Percentiles rank a stretch among this genome's conserved stretches.
Evolutionary conservation across 345 rosid genomes (phyloP).

Genomic region (Turritis glabra): DNA sequence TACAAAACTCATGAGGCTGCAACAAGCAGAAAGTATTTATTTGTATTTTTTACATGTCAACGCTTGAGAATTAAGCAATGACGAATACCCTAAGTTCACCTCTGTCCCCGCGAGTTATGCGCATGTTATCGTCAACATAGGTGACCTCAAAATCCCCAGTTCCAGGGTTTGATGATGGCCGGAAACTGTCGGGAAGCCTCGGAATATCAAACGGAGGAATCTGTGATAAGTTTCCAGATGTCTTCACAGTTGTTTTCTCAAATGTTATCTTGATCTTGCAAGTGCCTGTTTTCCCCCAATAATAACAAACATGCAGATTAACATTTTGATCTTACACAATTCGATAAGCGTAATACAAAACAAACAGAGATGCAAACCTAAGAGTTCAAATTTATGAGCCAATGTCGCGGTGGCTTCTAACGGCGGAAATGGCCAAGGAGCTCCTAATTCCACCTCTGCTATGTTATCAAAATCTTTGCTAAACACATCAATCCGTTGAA

Average conservation of each 20-base stretch:
- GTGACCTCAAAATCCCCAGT: slow-evolving; percentile 88
- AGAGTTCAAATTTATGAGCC: slow-evolving; percentile 88
- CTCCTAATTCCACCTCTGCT: slow-evolving; percentile 79
- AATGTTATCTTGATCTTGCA: slow-evolving; percentile 71
- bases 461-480: slow-evolving; percentile 92
- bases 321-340: not conserved
- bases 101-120: slow-evolving; percentile 87
- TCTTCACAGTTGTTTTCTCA: slow-evolving; percentile 79
- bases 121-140: slow-evolving; percentile 61
- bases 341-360: not conserved
- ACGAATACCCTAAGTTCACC: slow-evolving; percentile 84
- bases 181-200: slow-evolving; percentile 63
- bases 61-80: slow-evolving; percentile 38
- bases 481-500: slow-evolving; percentile 82
- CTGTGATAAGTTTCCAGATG: slow-evolving; percentile 67
- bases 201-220: slow-evolving; percentile 81
- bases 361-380: slow-evolving; percentile 44
- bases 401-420: slow-evolving; percentile 73
- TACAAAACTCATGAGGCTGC: slow-evolving; percentile 1
- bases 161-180: slow-evolving; percentile 65
- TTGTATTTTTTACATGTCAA: not conserved
- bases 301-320: not conserved
- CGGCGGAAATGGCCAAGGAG: slow-evolving; percentile 90
- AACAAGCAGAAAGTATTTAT: not conserved
- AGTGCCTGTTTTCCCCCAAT: slow-evolving; percentile 50